Percentiles rank a stretch among this genome's conserved stretches.
Conservation (phyloP, 352 stramenopile species). For the Globisporangium cederbergense region DNA sequence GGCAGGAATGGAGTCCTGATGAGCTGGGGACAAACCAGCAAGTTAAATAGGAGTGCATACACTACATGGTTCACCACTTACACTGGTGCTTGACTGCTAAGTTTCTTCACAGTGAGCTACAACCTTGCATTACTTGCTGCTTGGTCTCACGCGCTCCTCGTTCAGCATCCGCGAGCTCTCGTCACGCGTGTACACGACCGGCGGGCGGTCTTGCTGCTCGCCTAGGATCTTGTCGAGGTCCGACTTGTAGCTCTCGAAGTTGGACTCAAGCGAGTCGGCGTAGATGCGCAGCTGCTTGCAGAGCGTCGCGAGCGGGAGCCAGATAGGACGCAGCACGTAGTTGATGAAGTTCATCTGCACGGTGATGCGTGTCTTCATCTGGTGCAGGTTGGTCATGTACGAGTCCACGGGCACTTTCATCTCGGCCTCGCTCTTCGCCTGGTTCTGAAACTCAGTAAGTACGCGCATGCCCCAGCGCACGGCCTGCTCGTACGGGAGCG, state of each 20-base stretch:
- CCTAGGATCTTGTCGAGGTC: constrained; percentile 49
- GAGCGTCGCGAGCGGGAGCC: constrained; percentile 41
- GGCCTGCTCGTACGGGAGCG: constrained; percentile 50
- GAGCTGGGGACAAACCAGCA: neutral
- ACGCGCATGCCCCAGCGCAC: constrained; percentile 60
- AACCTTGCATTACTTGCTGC: neutral
- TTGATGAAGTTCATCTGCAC: constrained; percentile 78
- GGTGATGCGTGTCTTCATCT: constrained; percentile 51
- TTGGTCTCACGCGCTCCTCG: neutral
- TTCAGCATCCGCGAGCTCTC: constrained; percentile 37
- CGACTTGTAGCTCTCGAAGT: constrained; percentile 59
- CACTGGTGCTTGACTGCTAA: neutral
- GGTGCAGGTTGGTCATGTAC: constrained; percentile 72
- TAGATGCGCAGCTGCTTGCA: constrained; percentile 53
- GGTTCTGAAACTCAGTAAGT: constrained; percentile 68
- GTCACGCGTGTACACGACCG: constrained; percentile 34
- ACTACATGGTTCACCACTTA: neutral
- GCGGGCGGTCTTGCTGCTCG: constrained; percentile 21
- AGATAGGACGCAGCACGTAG: constrained; percentile 75
- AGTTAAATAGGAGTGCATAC: neutral
- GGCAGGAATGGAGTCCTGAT: neutral
- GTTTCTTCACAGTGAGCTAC: neutral
- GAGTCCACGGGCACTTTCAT: constrained; percentile 58
- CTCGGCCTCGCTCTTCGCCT: constrained; percentile 61
- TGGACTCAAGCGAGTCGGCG: constrained; percentile 49